Evolutionary conservation across 2,329 filamentous ascomycete genomes (phyloP).

Genomic region (Alternaria sp.): DNA sequence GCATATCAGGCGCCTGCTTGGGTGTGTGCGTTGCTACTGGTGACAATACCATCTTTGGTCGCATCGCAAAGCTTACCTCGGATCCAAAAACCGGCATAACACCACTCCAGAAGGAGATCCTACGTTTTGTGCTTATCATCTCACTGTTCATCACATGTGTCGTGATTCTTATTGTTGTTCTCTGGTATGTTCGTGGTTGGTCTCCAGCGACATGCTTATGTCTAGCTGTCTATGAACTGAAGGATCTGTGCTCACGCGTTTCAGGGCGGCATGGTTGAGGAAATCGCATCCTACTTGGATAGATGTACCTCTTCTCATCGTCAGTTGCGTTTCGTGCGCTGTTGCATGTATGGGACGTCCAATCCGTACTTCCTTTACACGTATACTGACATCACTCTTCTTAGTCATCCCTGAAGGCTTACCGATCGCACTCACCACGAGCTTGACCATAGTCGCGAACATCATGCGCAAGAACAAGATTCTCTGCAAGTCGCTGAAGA

Average conservation of each 20-base stretch:
- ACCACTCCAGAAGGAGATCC: conserved; percentile 74
- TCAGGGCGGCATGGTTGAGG: conserved; percentile 73
- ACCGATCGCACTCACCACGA: conserved; percentile 58
- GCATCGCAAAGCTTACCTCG: conserved; percentile 76
- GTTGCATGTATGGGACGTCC: conserved; percentile 24
- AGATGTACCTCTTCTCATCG: conserved; percentile 74
- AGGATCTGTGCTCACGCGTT: conserved; percentile 19
- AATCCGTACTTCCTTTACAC: not conserved
- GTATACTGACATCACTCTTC: conserved; percentile 5
- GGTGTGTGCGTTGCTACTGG: conserved; percentile 77
- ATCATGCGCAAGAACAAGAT: conserved; percentile 80
- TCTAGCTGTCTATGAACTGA: not conserved
- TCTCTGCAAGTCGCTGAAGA: conserved; percentile 81
- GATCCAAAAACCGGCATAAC: conserved; percentile 73
- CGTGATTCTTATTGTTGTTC: conserved; percentile 69
- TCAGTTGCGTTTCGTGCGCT: conserved; percentile 73
- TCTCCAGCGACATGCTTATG: conserved; percentile 8
- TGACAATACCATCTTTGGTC: conserved; percentile 76
- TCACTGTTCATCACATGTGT: conserved; percentile 71
- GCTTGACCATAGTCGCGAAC: conserved; percentile 77
- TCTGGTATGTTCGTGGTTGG: conserved; percentile 63
- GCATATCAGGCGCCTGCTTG: conserved; percentile 71
- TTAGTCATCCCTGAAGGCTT: conserved; percentile 70
- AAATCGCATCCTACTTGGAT: conserved; percentile 74
- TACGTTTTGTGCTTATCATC: conserved; percentile 76